phyloP scores from a whole-genome alignment of 2,329 filamentous ascomycete species.

The Pseudohalonectria lignicola region DNA sequence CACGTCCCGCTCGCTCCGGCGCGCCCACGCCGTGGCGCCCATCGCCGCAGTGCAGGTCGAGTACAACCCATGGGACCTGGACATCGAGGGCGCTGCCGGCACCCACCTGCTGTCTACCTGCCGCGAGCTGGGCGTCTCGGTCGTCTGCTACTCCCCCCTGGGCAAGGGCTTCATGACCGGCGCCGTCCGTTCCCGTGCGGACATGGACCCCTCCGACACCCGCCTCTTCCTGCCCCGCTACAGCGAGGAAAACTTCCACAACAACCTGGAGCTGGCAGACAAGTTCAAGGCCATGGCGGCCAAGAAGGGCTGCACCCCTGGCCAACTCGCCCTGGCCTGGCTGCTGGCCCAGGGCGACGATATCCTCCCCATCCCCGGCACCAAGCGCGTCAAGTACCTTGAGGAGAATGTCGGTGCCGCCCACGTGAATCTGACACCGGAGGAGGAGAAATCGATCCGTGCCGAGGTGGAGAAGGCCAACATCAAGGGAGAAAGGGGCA shows the following conservation, averaged over 20 bases:
- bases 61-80: constrained; percentile 40
- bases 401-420: constrained; percentile 30
- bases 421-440: constrained; percentile 18
- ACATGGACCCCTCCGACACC: constrained; percentile 37
- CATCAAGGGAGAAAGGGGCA: constrained; percentile 6
- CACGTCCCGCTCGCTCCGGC: constrained; percentile 35
- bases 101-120: constrained; percentile 39
- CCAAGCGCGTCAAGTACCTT: constrained; percentile 32
- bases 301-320: constrained; percentile 40
- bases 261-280: constrained; percentile 44
- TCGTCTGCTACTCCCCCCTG: constrained; percentile 49
- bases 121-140: constrained; percentile 45
- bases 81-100: constrained; percentile 41
- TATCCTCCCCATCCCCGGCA: constrained; percentile 47
- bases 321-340: constrained; percentile 54
- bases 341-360: constrained; percentile 47
- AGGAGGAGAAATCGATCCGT: constrained; percentile 23
- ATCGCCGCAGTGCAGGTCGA: constrained; percentile 43
- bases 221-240: constrained; percentile 36
- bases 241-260: constrained; percentile 37
- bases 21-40: constrained; percentile 36
- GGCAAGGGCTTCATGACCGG: constrained; percentile 48
- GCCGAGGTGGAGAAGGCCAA: constrained; percentile 11
- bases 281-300: constrained; percentile 35
- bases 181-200: constrained; percentile 28